Base-by-base conservation (phyloP, 805 yeast genomes). In the Saccharomycopsis malanga region DNA sequence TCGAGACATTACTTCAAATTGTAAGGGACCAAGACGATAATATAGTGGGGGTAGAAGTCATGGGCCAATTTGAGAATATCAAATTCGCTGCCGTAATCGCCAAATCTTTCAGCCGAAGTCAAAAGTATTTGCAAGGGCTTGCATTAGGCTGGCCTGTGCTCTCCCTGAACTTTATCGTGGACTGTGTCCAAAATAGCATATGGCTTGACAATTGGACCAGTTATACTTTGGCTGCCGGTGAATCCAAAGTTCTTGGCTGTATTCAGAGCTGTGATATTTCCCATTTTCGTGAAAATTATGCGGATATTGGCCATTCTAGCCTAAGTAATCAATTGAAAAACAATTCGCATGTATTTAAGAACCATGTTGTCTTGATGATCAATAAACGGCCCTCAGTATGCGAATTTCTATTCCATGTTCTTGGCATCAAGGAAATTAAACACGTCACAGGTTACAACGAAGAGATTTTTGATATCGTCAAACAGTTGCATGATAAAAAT, bases 81-180 rank as follows among this genome's bases (percentile, higher is more conserved):
- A 67, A 56, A 27, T 85, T 87, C 63, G 87, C 74, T 1, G 89
- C 89, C 1, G 66, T 85, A 29, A 63, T 88, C 1, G 72, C 91
- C 0, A 72, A 71, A 34, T 70, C 69, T 25, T 72, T 74, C 48
- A 69, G 76, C 17, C 66, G 96, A 32, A 85, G 88, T 41, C 71
- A 80, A 6, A 88, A 87, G 57, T 88, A 83, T 59, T 60, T 88
- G 7, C 93, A 86, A 57, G 78, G 83, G 2, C 61, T 87, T 15
- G 85, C 91, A 0, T 58, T 87, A 38, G 89, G 91, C 2, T 87
- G 95, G 95, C 97, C 97, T 2, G 73, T 84, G 17, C 57, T 88
- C 25, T 79, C 86, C 2, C 72, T 74, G 47, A 58, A 63, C 6
- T 87, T 74, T 54, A 65, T 87, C 2, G 58, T 61, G 4, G 82